These are phyloP conservation scores for Tetrahymena elliotti DNA, from an alignment of 73 alveolate genomes.

Conservation along the genomic window DNA sequence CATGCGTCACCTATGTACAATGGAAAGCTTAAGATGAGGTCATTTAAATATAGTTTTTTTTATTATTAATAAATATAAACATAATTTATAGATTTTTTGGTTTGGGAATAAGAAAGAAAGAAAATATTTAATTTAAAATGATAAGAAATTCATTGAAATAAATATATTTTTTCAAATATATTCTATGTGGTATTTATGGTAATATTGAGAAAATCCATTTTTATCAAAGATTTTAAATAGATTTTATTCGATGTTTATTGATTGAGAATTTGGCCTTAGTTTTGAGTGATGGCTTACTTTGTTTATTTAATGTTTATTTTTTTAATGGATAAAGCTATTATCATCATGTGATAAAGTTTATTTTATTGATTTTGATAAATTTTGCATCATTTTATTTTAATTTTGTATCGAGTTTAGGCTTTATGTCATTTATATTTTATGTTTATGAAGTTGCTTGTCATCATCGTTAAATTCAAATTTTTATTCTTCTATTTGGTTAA, in stretches of 20 bases:
- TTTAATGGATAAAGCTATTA: background rate
- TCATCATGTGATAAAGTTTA: background rate
- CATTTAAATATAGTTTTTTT: too few relatives aligned
- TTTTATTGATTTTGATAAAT: background rate
- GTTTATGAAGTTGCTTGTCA: background rate
- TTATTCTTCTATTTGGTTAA: background rate
- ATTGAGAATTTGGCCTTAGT: background rate
- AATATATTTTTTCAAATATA: background rate
- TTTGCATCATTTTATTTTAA: background rate
- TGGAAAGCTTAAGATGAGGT: too few relatives aligned
- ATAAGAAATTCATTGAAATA: too few relatives aligned
- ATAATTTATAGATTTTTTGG: too few relatives aligned
- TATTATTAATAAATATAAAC: too few relatives aligned
- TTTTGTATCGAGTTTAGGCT: background rate
- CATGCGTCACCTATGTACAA: too few relatives aligned
- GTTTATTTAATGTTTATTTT: background rate
- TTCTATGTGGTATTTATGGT: background rate
- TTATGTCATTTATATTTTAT: background rate
- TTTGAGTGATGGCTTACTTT: background rate
- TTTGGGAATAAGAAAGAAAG: too few relatives aligned
- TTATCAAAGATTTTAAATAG: background rate
- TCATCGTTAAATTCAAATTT: background rate
- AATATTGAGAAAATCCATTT: background rate
- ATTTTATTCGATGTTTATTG: background rate
- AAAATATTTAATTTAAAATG: too few relatives aligned